Conservation (phyloP, 2,329 filamentous ascomycete species). For the Botrytis elliptica region DNA sequence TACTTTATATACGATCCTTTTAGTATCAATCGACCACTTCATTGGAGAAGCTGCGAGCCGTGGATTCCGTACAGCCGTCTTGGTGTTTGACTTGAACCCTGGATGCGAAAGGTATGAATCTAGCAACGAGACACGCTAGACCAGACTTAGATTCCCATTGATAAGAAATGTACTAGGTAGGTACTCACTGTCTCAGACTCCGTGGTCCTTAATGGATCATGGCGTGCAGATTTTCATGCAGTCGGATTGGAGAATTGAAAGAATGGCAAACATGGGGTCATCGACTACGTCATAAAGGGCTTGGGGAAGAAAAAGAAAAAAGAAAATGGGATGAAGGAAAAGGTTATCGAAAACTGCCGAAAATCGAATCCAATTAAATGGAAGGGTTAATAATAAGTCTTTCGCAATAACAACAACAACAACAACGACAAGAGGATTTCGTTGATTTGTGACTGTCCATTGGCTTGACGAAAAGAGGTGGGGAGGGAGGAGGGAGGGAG, state of each 20-base stretch:
- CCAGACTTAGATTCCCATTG: background rate
- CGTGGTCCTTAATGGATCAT: background rate
- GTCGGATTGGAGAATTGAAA: background rate
- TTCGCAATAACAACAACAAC: background rate
- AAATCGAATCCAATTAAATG: background rate
- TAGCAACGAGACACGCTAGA: background rate
- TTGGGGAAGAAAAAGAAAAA: background rate
- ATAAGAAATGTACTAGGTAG: background rate
- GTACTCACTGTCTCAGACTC: background rate
- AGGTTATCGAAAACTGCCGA: background rate
- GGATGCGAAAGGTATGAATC: background rate
- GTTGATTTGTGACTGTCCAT: background rate
- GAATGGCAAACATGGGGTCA: background rate
- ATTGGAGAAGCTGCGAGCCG: background rate
- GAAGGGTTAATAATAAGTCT: background rate
- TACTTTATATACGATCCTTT: background rate
- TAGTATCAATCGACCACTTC: background rate
- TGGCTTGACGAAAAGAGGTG: background rate
- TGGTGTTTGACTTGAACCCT: background rate
- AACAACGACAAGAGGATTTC: too few relatives aligned
- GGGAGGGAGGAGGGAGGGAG: too few relatives aligned
- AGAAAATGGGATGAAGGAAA: background rate
- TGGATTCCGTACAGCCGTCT: background rate
- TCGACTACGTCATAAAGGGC: background rate
- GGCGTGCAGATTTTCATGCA: constrained; percentile 7